These are phyloP conservation scores for Ceratocystis albifundus DNA, from an alignment of 2,329 filamentous ascomycete species.

Conservation along the genomic window DNA sequence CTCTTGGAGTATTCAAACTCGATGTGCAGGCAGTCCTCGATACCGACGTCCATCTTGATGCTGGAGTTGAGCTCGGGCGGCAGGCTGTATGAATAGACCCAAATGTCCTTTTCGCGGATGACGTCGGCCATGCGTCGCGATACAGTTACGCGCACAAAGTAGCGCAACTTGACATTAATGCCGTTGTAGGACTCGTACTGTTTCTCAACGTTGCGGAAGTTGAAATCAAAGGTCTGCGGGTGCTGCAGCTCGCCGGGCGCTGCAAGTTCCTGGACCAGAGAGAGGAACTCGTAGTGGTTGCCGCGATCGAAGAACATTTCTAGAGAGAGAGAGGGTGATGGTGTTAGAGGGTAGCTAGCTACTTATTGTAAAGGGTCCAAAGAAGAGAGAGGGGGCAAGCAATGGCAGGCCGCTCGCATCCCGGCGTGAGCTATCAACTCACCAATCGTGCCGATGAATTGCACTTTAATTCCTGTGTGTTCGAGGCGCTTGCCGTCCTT, in stretches of 20 bases:
- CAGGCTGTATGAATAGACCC: conserved; percentile 98
- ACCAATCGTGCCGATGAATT: conserved; percentile 98
- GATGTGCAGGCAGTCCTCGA: conserved; percentile 97
- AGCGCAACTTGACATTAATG: conserved; percentile 98
- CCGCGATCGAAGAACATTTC: conserved; percentile 99
- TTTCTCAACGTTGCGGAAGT: conserved; percentile 99
- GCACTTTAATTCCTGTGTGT: conserved; percentile 98
- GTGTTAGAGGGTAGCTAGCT: background rate
- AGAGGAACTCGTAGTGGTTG: conserved; percentile 98
- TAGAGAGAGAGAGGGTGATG: conserved; percentile 30
- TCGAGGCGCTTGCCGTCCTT: conserved; percentile 98
- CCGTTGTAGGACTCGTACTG: conserved; percentile 99
- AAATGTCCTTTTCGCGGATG: conserved; percentile 96
- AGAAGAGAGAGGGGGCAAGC: conserved; percentile 13
- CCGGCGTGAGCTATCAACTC: conserved; percentile 27
- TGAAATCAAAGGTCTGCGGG: conserved; percentile 97
- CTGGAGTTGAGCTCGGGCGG: conserved; percentile 95
- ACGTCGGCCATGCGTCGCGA: conserved; percentile 96
- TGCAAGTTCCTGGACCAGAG: conserved; percentile 89
- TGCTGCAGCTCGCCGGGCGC: conserved; percentile 96
- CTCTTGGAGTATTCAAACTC: conserved; percentile 99
- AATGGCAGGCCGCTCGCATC: background rate
- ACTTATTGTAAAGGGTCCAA: background rate
- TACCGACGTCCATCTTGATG: conserved; percentile 99
- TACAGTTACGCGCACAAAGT: conserved; percentile 95